Evolutionary conservation across 2,329 filamentous ascomycete species (phyloP), one percentile per base, ranked within the genome.

Genomic region (Endothia cerciana): DNA sequence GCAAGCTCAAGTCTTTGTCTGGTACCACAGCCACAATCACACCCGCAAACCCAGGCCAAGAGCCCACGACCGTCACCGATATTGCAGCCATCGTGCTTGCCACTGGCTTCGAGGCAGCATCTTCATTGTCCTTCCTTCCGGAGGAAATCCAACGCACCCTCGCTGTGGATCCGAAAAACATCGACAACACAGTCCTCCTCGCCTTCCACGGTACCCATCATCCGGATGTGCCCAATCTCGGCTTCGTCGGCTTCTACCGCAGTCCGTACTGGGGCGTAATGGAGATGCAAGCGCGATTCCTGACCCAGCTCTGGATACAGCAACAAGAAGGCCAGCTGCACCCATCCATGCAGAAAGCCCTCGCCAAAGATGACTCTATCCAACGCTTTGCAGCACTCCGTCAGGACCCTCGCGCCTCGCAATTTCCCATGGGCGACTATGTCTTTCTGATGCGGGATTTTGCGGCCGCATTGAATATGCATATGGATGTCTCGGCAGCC

Each of bases 381-480:
- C 73, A 78, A 36, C 77, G 80, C 28, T 83, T 85, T 0, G 72
- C 86, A 0, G 71, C 75, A 2, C 79, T 91, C 40, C 83, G 89
- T 15, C 72, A 72, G 28, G 83, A 85, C 70, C 81, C 77, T 11
- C 83, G 80, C 6, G 77, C 78, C 70, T 90, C 75, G 68, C 92
- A 95, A 71, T 95, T 93, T 71, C 92, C 91, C 45, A 94, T 94
- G 89, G 89, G 89, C 11, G 92, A 96, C 75, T 94, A 94, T 74
- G 77, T 87, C 8, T 94, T 88, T 68, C 77, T 94, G 15, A 89
- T 94, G 82, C 88, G 93, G 70, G 86, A 90, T 15, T 87, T 94
- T 66, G 81, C 88, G 15, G 75, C 82, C 2, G 84, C 87, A 0
- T 79, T 92, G 2, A 81, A 79, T 0, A 80, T 93, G 10, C 75